Base-by-base conservation (phyloP, 345 rosid species). In the Eutrema yunnanense region DNA sequence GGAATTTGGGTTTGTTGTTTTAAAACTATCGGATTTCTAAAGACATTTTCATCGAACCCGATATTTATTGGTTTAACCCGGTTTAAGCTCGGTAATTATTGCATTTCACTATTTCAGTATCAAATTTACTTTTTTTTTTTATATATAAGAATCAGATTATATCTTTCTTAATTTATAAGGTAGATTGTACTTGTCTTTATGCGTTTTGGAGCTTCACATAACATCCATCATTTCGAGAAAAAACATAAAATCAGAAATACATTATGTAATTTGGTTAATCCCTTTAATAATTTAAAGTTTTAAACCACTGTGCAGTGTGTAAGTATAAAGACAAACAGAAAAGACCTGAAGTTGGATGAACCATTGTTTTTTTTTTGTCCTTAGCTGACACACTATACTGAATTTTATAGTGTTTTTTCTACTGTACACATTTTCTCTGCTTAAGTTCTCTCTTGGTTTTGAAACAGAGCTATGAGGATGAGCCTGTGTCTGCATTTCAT, bases 401-500 rank as follows among this genome's bases (percentile, higher is more conserved):
- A 50, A 10, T 50, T 67, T 51, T 33, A 52, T 55, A 22, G 26
- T 42, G 63, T 67, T 16, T 26, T 67, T 60, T 66, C 13, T 3
- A 16, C 16, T 60, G 1, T 44, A 51, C 54, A 50, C 29, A 8
- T 12, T 50, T 73, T 46, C 70, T 65, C 65, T 73, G 71, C 41
- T 66, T 9, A 50, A 50, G 26, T 11, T 59, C 9, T 66, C 52
- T 50, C 12, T 33, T 59, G 73, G 4, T 67, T 19, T 66, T 50
- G 69, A 55, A 73, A 74, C 88, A 95, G 99, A 89, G 93, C 81
- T 95, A 95, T 67, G 97, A 84, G 36, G 96, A 87, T 65, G 97
- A 90, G 76, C 74, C 85, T 5, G 62, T 82, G 11, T 60, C 88
- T 5, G 86, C 82, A 34, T 82, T 81, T 70, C 82, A 81, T 67